These are phyloP conservation scores for Haplosporangium gracile DNA, from an alignment of 192 early-diverging fungal genomes.

Conservation along the genomic window DNA sequence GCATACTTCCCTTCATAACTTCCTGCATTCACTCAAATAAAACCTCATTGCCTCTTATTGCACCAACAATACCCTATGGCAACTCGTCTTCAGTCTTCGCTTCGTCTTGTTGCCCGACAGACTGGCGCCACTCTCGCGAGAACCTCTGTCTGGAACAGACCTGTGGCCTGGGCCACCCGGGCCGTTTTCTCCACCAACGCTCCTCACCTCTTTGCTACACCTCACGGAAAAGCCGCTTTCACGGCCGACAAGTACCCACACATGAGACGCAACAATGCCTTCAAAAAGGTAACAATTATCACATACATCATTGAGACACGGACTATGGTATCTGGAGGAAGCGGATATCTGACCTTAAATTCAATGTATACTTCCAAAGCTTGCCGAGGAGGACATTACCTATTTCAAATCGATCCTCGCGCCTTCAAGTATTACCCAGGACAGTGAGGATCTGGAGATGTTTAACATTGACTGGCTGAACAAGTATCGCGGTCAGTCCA, in stretches of 20 bases:
- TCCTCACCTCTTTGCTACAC: background rate
- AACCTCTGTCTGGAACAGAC: background rate
- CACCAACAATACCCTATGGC: background rate
- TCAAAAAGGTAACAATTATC: slow-evolving; percentile 51
- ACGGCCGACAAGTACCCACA: slow-evolving; percentile 62
- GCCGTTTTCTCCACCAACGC: slow-evolving; percentile 16
- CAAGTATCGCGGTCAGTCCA: slow-evolving; percentile 90
- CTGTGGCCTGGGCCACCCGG: background rate
- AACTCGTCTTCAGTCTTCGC: slow-evolving; percentile 8
- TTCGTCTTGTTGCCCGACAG: background rate
- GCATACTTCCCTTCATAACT: background rate
- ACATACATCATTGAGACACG: no score
- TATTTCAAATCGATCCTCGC: slow-evolving; percentile 70
- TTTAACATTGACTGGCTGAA: slow-evolving; percentile 96
- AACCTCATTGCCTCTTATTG: background rate
- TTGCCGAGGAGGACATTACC: slow-evolving; percentile 70
- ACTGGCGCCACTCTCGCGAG: background rate
- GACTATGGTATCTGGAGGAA: no score
- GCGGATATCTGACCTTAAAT: no score
- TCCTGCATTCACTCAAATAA: background rate
- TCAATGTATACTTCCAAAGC: slow-evolving; percentile 15
- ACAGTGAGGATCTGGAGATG: slow-evolving; percentile 70
- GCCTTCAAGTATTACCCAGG: slow-evolving; percentile 57
- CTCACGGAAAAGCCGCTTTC: slow-evolving; percentile 12
- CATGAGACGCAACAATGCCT: slow-evolving; percentile 55